phyloP scores from a whole-genome alignment of 495 filamentous ascomycete genomes.

The Penicillium macrosclerotiorum region DNA sequence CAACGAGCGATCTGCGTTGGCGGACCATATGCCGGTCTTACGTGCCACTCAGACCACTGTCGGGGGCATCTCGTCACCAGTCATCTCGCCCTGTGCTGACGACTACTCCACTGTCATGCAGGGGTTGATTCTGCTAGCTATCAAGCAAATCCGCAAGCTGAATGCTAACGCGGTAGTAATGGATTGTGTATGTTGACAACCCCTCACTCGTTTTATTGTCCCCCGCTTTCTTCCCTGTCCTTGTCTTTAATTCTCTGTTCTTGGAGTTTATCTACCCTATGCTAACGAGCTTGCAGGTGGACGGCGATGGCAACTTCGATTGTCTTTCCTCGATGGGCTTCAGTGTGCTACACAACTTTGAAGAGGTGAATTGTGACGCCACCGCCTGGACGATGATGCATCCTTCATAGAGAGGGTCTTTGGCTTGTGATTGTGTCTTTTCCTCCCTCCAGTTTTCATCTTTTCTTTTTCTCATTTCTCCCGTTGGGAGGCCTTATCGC shows the following conservation, averaged over 20 bases:
- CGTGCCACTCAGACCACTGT: slow-evolving; percentile 42
- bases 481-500: background rate
- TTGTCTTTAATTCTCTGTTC: background rate
- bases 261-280: background rate
- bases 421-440: background rate
- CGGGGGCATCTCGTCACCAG: slow-evolving; percentile 78
- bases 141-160: slow-evolving; percentile 77
- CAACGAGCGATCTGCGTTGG: slow-evolving; percentile 62
- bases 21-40: slow-evolving; percentile 68
- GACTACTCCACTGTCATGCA: slow-evolving; percentile 74
- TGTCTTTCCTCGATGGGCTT: slow-evolving; percentile 75
- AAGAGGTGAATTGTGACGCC: slow-evolving; percentile 76
- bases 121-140: slow-evolving; percentile 75
- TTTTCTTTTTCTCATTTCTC: slow-evolving; percentile 2
- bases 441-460: slow-evolving; percentile 4
- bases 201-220: background rate
- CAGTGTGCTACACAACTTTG: slow-evolving; percentile 69
- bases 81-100: slow-evolving; percentile 66
- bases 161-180: slow-evolving; percentile 67
- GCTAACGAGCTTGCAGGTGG: slow-evolving; percentile 51
- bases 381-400: slow-evolving; percentile 64
- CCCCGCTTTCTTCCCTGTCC: background rate
- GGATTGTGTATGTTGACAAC: slow-evolving; percentile 67
- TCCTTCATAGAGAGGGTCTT: slow-evolving; percentile 13
- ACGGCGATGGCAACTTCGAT: slow-evolving; percentile 68